Conservation (phyloP, 2,329 filamentous ascomycete genomes). For the Rachicladosporium sp. region DNA sequence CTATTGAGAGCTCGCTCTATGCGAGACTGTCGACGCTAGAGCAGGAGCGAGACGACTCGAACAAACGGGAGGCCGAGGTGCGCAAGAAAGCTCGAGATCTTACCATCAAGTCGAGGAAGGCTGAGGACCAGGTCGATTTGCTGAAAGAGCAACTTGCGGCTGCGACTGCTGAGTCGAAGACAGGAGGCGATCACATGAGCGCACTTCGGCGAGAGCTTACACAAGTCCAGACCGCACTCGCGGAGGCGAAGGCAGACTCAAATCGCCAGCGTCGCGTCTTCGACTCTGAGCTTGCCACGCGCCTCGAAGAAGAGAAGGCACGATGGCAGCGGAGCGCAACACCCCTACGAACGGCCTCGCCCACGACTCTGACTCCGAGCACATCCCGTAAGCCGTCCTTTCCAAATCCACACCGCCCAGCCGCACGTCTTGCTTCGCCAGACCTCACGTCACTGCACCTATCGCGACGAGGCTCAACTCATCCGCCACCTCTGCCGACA, state of each 20-base stretch:
- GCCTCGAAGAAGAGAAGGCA: slow-evolving; percentile 51
- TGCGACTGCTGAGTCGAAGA: slow-evolving; percentile 51
- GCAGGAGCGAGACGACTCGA: slow-evolving; percentile 79
- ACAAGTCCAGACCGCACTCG: slow-evolving; percentile 50
- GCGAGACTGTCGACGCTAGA: slow-evolving; percentile 67
- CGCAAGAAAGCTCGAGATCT: slow-evolving; percentile 80
- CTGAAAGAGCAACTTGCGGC: slow-evolving; percentile 49
- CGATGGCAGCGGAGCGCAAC: slow-evolving; percentile 41
- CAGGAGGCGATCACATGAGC: slow-evolving; percentile 48
- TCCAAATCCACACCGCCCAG: slow-evolving; percentile 22
- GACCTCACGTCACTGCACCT: slow-evolving; percentile 12
- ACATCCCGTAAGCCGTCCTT: slow-evolving; percentile 28
- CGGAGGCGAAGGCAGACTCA: slow-evolving; percentile 44
- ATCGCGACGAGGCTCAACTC: slow-evolving; percentile 20
- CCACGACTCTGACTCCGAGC: slow-evolving; percentile 12
- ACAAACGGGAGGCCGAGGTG: slow-evolving; percentile 72
- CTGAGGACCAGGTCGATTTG: slow-evolving; percentile 75
- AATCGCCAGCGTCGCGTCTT: slow-evolving; percentile 47
- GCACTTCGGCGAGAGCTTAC: slow-evolving; percentile 53
- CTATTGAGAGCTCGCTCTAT: slow-evolving; percentile 77
- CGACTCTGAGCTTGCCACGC: slow-evolving; percentile 45
- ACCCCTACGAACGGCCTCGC: slow-evolving; percentile 24
- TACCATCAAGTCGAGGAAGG: slow-evolving; percentile 53
- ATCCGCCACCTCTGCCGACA: slow-evolving; percentile 7
- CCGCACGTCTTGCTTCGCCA: slow-evolving; percentile 16